Evolutionary conservation across 2,329 filamentous ascomycete genomes (phyloP).

Genomic region (Coniella vitis): DNA sequence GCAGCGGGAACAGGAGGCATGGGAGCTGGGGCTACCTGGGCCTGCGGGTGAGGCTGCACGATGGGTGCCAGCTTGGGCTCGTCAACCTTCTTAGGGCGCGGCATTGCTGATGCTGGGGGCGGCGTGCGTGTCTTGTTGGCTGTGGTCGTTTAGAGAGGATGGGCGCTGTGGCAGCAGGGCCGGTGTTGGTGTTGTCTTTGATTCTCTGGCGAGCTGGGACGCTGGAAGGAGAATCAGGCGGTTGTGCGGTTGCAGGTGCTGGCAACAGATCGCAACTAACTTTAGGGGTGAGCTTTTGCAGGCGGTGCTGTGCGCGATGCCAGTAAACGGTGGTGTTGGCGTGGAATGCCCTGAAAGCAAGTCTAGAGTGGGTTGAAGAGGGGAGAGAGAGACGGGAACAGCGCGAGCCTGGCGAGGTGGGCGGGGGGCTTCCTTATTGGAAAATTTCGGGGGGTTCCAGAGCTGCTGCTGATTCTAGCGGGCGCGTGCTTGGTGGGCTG

Average conservation of each 20-base stretch:
- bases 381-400: conserved; percentile 3
- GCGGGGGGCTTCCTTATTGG: conserved; percentile 2
- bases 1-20: conserved; percentile 6
- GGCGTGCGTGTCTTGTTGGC: neutral
- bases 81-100: conserved; percentile 33
- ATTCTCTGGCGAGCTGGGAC: neutral
- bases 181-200: neutral
- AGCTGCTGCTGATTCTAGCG: conserved; percentile 1
- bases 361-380: conserved; percentile 3
- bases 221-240: neutral
- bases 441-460: neutral
- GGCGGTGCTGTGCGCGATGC: conserved; percentile 1
- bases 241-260: neutral
- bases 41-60: conserved; percentile 7
- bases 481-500: neutral
- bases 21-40: conserved; percentile 2
- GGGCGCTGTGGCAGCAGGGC: too few relatives aligned
- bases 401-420: conserved; percentile 1
- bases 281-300: conserved; percentile 1
- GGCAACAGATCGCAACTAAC: too few relatives aligned
- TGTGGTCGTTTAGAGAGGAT: neutral
- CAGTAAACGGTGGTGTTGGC: conserved; percentile 5
- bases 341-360: conserved; percentile 3
- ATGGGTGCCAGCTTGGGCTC: conserved; percentile 16
- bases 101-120: conserved; percentile 24